A percentile compares a stretch with the other conserved stretches of the same genome.
Conservation (phyloP, 2,329 filamentous ascomycete genomes). For the Hypoxylon sp. region DNA sequence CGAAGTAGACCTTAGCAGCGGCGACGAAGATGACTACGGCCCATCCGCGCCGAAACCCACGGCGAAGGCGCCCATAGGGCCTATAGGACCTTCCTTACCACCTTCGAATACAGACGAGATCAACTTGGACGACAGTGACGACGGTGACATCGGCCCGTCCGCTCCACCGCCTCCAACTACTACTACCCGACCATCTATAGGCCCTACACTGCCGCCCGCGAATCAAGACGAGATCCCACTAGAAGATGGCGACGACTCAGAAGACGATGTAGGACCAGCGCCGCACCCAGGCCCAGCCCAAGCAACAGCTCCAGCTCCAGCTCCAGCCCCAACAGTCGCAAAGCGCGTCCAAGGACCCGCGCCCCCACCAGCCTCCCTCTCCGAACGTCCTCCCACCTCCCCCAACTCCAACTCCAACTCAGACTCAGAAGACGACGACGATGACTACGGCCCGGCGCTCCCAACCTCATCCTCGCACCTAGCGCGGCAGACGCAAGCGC, state of each 20-base stretch:
- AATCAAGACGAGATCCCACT: slow-evolving; percentile 48
- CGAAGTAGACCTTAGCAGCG: slow-evolving; percentile 53
- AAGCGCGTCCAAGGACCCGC: slow-evolving; percentile 60
- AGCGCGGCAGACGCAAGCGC: slow-evolving; percentile 47
- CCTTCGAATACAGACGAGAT: slow-evolving; percentile 64
- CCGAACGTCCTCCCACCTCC: slow-evolving; percentile 54
- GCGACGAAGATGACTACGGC: slow-evolving; percentile 52
- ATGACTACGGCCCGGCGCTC: slow-evolving; percentile 73
- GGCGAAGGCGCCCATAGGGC: slow-evolving; percentile 21
- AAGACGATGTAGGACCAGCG: slow-evolving; percentile 46
- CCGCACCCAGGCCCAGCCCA: slow-evolving; percentile 23
- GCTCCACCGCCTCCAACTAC: slow-evolving; percentile 40
- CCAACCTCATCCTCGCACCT: slow-evolving; percentile 60
- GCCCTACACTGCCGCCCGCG: slow-evolving; percentile 49
- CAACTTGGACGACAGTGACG: slow-evolving; percentile 60
- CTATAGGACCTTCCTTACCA: slow-evolving; percentile 43
- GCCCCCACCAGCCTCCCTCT: slow-evolving; percentile 60
- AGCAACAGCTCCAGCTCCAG: slow-evolving; percentile 35
- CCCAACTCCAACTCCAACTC: slow-evolving; percentile 54
- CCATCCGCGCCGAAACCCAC: slow-evolving; percentile 35
- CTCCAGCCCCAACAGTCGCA: slow-evolving; percentile 36
- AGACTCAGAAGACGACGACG: slow-evolving; percentile 56
- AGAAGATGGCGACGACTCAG: slow-evolving; percentile 43
- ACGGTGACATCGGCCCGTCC: slow-evolving; percentile 52
- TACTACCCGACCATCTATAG: slow-evolving; percentile 45